Conservation (phyloP, 2,329 filamentous ascomycete genomes). For the Clathrospora elynae region DNA sequence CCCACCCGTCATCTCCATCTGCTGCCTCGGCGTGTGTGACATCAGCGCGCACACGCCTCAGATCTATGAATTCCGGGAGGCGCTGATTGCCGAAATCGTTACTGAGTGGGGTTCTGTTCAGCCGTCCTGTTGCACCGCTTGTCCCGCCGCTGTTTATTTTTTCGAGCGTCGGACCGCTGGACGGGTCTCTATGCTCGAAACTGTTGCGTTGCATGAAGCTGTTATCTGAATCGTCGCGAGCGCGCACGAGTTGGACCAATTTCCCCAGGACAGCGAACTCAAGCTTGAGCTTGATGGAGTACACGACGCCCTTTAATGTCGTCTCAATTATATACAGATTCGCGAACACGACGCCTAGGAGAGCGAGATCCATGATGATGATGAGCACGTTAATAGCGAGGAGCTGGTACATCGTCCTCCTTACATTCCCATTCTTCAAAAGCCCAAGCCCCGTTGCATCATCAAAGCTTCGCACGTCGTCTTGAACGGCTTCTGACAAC, state of each 20-base stretch:
- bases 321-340: conserved; percentile 45
- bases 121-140: conserved; percentile 3
- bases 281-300: conserved; percentile 58
- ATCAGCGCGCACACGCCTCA: conserved; percentile 23
- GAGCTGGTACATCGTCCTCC: conserved; percentile 45
- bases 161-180: conserved; percentile 24
- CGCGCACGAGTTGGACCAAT: conserved; percentile 46
- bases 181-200: conserved; percentile 10
- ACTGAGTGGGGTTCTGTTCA: conserved; percentile 9
- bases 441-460: conserved; percentile 28
- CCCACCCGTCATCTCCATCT: conserved; percentile 18
- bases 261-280: conserved; percentile 61
- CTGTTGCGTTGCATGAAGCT: conserved; percentile 17
- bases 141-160: conserved; percentile 22
- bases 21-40: conserved; percentile 30
- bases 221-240: conserved; percentile 26
- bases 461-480: conserved; percentile 41
- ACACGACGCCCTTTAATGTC: conserved; percentile 51
- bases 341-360: conserved; percentile 39
- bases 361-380: conserved; percentile 39
- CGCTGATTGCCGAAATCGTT: conserved; percentile 13
- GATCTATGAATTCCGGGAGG: conserved; percentile 41
- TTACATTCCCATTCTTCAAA: conserved; percentile 25
- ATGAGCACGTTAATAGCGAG: conserved; percentile 44
- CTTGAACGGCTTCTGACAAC: conserved; percentile 32